Percentiles rank a stretch among this genome's conserved stretches.
Evolutionary conservation across 2,329 filamentous ascomycete genomes (phyloP).

Genomic region (Ambrosiella cleistominuta): DNA sequence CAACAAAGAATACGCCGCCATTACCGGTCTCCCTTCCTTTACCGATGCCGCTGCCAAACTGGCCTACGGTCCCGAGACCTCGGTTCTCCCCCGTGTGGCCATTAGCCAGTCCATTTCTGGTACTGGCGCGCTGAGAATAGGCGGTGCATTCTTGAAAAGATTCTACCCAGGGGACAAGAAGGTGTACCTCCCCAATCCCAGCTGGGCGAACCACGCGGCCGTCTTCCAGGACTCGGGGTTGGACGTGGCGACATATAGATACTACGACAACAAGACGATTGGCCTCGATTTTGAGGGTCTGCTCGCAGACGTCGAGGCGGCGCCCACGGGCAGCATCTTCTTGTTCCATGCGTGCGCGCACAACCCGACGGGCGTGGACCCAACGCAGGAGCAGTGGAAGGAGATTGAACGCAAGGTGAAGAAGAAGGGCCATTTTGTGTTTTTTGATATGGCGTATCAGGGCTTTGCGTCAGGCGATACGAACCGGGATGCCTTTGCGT

Average conservation of each 20-base stretch:
- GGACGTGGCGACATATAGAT: constrained; percentile 85
- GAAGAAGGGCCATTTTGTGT: constrained; percentile 72
- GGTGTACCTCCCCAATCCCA: constrained; percentile 90
- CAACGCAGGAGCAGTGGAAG: constrained; percentile 79
- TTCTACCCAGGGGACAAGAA: constrained; percentile 85
- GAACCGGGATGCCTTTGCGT: constrained; percentile 80
- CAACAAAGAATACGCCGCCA: constrained; percentile 97
- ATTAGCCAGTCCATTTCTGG: constrained; percentile 98
- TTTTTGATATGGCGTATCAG: constrained; percentile 99
- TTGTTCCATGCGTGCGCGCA: constrained; percentile 94
- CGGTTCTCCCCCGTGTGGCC: constrained; percentile 61
- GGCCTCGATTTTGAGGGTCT: constrained; percentile 94
- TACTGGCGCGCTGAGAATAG: constrained; percentile 88
- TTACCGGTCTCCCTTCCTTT: constrained; percentile 89
- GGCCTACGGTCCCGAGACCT: constrained; percentile 70
- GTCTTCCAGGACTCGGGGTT: constrained; percentile 90
- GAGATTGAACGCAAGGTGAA: constrained; percentile 78
- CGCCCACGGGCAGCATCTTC: constrained; percentile 73
- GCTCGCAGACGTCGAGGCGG: constrained; percentile 73
- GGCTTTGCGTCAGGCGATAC: constrained; percentile 89
- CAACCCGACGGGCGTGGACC: constrained; percentile 95
- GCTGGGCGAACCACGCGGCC: constrained; percentile 95
- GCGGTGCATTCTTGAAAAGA: constrained; percentile 78
- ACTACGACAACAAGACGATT: constrained; percentile 98
- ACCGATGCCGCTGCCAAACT: constrained; percentile 80